Percentiles rank a stretch among this genome's conserved stretches.
These are phyloP conservation scores for Daldinia concentrica DNA, from an alignment of 495 filamentous ascomycete genomes.

Conservation along the genomic window DNA sequence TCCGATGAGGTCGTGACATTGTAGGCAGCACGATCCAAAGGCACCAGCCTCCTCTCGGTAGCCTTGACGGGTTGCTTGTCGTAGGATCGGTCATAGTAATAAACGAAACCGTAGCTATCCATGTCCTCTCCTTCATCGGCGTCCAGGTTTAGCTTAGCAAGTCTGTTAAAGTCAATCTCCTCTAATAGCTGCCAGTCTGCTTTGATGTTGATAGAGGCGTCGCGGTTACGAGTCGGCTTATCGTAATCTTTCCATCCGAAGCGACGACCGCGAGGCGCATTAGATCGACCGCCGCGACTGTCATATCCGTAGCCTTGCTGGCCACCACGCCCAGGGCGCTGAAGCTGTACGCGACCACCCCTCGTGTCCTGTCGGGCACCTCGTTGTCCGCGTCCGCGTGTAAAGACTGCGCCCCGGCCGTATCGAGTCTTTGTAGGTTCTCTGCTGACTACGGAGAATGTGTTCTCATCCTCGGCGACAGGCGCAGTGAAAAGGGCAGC, in stretches of 20 bases:
- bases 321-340: conserved; percentile 57
- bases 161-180: conserved; percentile 97
- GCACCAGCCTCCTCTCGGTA: conserved; percentile 82
- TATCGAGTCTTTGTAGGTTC: conserved; percentile 86
- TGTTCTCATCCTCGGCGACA: conserved; percentile 90
- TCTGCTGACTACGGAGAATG: conserved; percentile 96
- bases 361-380: conserved; percentile 76
- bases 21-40: conserved; percentile 93
- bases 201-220: conserved; percentile 92
- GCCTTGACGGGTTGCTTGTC: conserved; percentile 92
- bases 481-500: conserved; percentile 88
- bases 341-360: conserved; percentile 68
- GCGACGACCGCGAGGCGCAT: conserved; percentile 73
- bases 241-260: conserved; percentile 99
- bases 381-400: conserved; percentile 81
- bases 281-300: conserved; percentile 68
- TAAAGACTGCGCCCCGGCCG: conserved; percentile 88
- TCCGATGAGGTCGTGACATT: conserved; percentile 96
- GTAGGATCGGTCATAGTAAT: conserved; percentile 95
- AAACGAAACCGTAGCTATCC: conserved; percentile 93
- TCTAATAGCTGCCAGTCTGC: conserved; percentile 94
- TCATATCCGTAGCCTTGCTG: conserved; percentile 63
- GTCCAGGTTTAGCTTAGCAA: conserved; percentile 94
- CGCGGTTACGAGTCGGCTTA: conserved; percentile 95
- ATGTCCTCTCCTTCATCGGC: conserved; percentile 93